Conservation (phyloP, 2,329 filamentous ascomycete genomes). For the Colletotrichum sp. region DNA sequence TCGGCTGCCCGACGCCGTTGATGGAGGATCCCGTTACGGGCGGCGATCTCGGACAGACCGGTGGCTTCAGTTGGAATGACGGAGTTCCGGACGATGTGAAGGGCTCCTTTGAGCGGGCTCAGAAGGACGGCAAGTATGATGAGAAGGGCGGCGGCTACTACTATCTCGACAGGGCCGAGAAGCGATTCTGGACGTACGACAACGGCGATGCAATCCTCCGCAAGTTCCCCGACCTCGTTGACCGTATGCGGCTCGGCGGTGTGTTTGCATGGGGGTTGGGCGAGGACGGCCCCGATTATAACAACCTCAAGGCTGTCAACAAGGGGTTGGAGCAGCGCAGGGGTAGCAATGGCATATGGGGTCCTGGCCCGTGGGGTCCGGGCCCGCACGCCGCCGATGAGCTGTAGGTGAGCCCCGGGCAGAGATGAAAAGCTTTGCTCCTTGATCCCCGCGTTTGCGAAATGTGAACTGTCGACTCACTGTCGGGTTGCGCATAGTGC, state of each 20-base stretch:
- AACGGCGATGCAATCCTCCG: slow-evolving; percentile 62
- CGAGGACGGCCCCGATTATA: slow-evolving; percentile 62
- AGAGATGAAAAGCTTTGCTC: background rate
- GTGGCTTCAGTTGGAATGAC: slow-evolving; percentile 66
- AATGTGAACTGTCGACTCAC: slow-evolving; percentile 12
- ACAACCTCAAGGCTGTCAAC: slow-evolving; percentile 41
- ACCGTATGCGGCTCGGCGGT: slow-evolving; percentile 64
- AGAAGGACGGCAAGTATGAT: slow-evolving; percentile 60
- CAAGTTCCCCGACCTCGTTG: slow-evolving; percentile 68
- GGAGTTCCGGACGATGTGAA: slow-evolving; percentile 56
- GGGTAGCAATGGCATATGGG: background rate
- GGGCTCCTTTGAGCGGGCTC: slow-evolving; percentile 63
- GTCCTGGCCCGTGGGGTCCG: background rate
- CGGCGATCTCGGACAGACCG: slow-evolving; percentile 60
- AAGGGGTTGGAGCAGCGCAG: slow-evolving; percentile 24
- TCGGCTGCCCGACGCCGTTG: slow-evolving; percentile 59
- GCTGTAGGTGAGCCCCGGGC: slow-evolving; percentile 17
- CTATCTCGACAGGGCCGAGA: slow-evolving; percentile 65
- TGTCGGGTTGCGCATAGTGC: slow-evolving; percentile 9
- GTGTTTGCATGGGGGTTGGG: slow-evolving; percentile 79
- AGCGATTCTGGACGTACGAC: slow-evolving; percentile 79
- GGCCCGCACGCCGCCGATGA: slow-evolving; percentile 7
- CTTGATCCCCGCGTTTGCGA: background rate
- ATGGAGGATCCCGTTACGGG: slow-evolving; percentile 66
- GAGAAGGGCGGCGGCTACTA: slow-evolving; percentile 66